A percentile compares a stretch with the other conserved stretches of the same genome.
These are phyloP conservation scores for Chrysophaeum taylorii DNA, from an alignment of 352 stramenopile genomes.

Conservation along the genomic window DNA sequence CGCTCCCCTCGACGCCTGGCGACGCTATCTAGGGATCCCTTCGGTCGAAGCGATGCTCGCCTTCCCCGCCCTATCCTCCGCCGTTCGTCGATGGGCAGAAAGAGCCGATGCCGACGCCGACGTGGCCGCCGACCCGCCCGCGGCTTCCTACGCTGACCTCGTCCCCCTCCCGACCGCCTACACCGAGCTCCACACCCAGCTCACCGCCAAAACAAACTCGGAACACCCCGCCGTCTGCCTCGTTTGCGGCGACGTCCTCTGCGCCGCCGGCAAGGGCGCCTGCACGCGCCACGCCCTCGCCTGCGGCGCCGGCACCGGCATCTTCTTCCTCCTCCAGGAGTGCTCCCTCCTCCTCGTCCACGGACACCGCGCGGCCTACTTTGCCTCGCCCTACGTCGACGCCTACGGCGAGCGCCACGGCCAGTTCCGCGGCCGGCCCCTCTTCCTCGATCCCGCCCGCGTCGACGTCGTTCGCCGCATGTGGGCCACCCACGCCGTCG, in stretches of 20 bases:
- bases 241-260: slow-evolving; percentile 52
- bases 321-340: slow-evolving; percentile 64
- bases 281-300: slow-evolving; percentile 50
- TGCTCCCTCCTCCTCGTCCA: slow-evolving; percentile 58
- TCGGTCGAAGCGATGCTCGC: not conserved
- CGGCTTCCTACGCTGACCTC: not conserved
- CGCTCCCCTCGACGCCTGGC: not conserved
- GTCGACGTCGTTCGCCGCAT: slow-evolving; percentile 47
- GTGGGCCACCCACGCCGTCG: slow-evolving; percentile 52
- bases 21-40: not conserved
- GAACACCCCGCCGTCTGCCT: slow-evolving; percentile 56
- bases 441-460: slow-evolving; percentile 50
- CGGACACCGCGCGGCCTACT: slow-evolving; percentile 62
- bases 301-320: slow-evolving; percentile 47
- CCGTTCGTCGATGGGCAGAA: not conserved
- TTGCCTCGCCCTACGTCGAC: slow-evolving; percentile 55
- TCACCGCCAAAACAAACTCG: slow-evolving; percentile 38
- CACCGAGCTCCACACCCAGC: slow-evolving; percentile 52
- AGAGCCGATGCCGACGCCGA: not conserved
- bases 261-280: slow-evolving; percentile 50
- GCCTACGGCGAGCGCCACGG: slow-evolving; percentile 60
- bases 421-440: slow-evolving; percentile 42
- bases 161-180: slow-evolving; percentile 48
- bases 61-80: not conserved
- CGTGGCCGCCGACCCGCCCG: not conserved